phyloP scores from a whole-genome alignment of 2,329 filamentous ascomycete genomes.

The Diaporthe humulicola region DNA sequence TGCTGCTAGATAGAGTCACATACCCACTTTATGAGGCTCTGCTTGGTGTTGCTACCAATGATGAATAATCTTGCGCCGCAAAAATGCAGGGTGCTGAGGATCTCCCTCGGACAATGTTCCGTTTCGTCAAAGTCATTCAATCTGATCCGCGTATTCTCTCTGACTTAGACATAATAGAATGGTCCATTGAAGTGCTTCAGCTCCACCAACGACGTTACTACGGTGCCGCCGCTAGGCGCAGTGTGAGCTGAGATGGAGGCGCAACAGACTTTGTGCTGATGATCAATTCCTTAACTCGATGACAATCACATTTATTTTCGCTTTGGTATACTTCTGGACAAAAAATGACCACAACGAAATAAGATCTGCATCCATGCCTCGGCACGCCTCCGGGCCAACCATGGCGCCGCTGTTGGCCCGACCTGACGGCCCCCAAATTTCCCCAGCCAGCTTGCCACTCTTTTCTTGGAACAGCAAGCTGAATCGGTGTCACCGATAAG shows the following conservation, averaged over 20 bases:
- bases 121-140: not conserved
- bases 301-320: not conserved
- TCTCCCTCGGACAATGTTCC: not conserved
- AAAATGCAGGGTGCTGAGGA: too few species aligned
- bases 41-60: not conserved
- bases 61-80: not conserved
- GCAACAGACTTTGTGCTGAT: not conserved
- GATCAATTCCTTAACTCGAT: not conserved
- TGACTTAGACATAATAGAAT: not conserved
- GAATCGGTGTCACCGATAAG: not conserved
- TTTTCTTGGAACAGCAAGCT: not conserved
- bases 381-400: not conserved
- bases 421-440: not conserved
- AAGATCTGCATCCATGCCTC: not conserved
- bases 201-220: too few species aligned
- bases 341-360: not conserved
- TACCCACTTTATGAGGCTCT: not conserved
- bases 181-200: not conserved
- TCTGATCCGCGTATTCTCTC: too few species aligned
- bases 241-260: not conserved
- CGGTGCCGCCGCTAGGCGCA: not conserved
- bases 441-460: not conserved
- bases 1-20: not conserved
- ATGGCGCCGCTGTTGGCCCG: constrained; percentile 15
- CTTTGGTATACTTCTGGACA: too few species aligned